These are phyloP conservation scores for Calophaca sinica DNA, from an alignment of 306 rosid genomes.

Conservation along the genomic window DNA sequence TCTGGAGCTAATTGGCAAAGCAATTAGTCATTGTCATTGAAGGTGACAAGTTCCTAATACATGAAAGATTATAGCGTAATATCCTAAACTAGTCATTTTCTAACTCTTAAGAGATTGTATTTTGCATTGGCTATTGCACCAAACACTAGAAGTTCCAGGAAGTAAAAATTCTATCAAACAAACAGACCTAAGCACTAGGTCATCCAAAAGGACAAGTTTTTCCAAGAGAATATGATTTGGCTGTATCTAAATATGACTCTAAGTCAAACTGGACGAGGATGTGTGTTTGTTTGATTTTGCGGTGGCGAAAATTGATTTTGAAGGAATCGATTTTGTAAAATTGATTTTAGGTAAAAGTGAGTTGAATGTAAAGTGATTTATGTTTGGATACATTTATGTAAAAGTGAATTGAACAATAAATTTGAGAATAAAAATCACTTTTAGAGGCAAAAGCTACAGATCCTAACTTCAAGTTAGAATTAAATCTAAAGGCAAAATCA, in stretches of 20 bases:
- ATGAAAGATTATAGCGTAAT: neutral
- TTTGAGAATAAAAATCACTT: too few species aligned
- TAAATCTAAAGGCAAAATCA: too few species aligned
- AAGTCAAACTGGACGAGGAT: neutral
- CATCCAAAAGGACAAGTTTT: constrained; percentile 19
- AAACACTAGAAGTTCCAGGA: too few species aligned
- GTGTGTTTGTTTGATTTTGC: too few species aligned
- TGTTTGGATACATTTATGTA: too few species aligned
- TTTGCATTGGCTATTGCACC: neutral
- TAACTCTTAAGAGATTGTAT: neutral
- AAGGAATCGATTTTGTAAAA: too few species aligned
- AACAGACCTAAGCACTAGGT: neutral
- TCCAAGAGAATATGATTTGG: constrained; percentile 6
- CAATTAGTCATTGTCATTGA: constrained; percentile 39
- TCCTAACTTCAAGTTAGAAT: too few species aligned
- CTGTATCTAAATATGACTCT: neutral
- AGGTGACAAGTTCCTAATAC: neutral
- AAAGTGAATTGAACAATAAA: too few species aligned
- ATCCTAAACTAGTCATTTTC: constrained; percentile 14
- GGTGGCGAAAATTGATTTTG: too few species aligned
- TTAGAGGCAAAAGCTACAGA: too few species aligned
- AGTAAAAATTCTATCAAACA: neutral
- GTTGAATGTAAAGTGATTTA: too few species aligned
- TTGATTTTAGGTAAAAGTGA: too few species aligned
- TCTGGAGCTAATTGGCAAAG: constrained; percentile 12